Base-by-base conservation (phyloP, 352 stramenopile genomes). In the Stephanocyclus meneghinianus region DNA sequence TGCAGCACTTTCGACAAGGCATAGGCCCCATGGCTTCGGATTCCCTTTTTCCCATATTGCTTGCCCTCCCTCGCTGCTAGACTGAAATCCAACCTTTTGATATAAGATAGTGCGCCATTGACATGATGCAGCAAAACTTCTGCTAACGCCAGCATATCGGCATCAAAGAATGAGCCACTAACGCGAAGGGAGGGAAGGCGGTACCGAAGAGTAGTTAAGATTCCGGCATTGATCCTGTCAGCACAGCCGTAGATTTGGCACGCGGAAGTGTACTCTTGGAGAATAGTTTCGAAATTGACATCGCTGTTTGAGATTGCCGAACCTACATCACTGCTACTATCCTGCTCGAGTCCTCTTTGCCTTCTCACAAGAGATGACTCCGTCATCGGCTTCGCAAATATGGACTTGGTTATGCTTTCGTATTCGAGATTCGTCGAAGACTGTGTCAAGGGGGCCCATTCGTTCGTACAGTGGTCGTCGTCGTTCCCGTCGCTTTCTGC, bases 1-100 rank as follows among this genome's bases (percentile, higher is more conserved):
- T 86, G 71, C 40, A 91, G 70, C 1, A 88, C 69, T 53, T 88
- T 90, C 4, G 81, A 72, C 61, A 91, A 83, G 6, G 84, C 69
- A 50, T 90, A 84, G 11, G 86, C 86, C 42, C 86, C 86, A 76
- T 91, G 86, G 53, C 68, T 85, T 21, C 78, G 77, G 63, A 91
- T 85, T 29, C 86, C 86, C 61, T 57, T 78, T 21, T 74, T 74
- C 18, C 63, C 69, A 10, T 80, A 72, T 21, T 63, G 45, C 61
- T 75, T 81, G 9, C 85, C 83, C 74, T 89, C 74, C 59, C 68
- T 68, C 1, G 44, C 57, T 11, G 76, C 71, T 42, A 87, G 59
- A 53, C 61, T 73, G 78, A 91, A 90, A 71, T 91, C 86, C 16
- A 91, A 71, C 53, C 86, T 66, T 32, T 61, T 59, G 29, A 91